Base-by-base conservation (phyloP, 805 yeast species). In the Cyberlindnera amylophila region DNA sequence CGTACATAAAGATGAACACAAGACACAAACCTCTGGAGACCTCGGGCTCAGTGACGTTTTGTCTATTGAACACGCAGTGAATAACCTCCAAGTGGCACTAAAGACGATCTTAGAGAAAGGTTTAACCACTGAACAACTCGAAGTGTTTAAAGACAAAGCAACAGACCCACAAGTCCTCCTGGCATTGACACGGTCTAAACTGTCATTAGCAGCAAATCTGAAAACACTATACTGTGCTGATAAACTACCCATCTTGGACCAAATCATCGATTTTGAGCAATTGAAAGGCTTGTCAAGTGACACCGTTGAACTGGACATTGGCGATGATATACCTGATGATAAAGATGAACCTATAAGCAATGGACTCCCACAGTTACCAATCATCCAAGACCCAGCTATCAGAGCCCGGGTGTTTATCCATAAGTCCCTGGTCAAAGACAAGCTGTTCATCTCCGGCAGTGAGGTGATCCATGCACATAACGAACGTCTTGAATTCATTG, bases 401-500 rank as follows among this genome's bases (percentile, higher is more conserved):
- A 69, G 72, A 47, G 78, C 81, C 6, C 73, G 84, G 39, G 96
- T 88, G 0, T 91, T 90, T 57, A 77, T 82, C 21, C 97, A 91
- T 61, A 81, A 81, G 51, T 89, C 96, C 0, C 67, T 77, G 3
- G 73, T 82, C 13, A 78, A 81, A 46, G 77, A 75, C 49, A 75
- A 76, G 47, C 60, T 75, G 5, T 77, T 76, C 50, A 61, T 82
- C 36, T 66, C 77, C n/a, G 76, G 72, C 38, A 61, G 65, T 4
- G 91, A 83, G 50, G 67, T 75, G 40, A 66, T 83, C 19, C 66
- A 71, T 39, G 67, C 81, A 2, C 90, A 87, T 53, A 86, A 91
- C 60, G 97, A 90, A 68, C 71, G 96, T 38, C 67, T 89, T 17
- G 98, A 91, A 65, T 91, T 88, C 57, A 66, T 87, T 34, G 98